These are phyloP conservation scores for Cercophora samala DNA, from an alignment of 495 filamentous ascomycete genomes.

Conservation along the genomic window DNA sequence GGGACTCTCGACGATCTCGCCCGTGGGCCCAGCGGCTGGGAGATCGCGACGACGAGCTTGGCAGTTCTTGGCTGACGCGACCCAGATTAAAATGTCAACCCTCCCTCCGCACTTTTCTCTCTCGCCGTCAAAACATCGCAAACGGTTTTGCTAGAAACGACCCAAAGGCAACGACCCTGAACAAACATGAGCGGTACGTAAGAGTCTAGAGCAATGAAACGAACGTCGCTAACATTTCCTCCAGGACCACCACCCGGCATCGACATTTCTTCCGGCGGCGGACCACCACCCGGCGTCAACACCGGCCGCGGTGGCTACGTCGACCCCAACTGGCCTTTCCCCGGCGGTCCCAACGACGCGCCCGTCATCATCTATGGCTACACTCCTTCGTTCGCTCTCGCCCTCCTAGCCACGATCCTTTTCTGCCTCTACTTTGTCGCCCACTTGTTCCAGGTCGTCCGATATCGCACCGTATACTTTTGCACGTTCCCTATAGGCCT, in stretches of 20 bases:
- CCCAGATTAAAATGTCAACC: background rate
- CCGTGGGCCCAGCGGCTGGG: background rate
- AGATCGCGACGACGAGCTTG: background rate
- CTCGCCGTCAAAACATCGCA: too few species aligned
- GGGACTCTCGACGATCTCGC: background rate
- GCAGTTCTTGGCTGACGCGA: conserved; percentile 2
- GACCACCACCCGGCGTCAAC: conserved; percentile 11
- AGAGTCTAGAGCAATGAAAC: too few species aligned
- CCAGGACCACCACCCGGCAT: conserved; percentile 15
- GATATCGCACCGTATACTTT: conserved; percentile 33
- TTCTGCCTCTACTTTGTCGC: conserved; percentile 31
- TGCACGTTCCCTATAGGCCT: conserved; percentile 31
- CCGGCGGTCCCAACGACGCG: conserved; percentile 24
- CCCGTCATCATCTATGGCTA: conserved; percentile 36
- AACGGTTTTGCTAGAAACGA: background rate
- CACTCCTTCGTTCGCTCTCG: conserved; percentile 32
- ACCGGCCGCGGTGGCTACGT: conserved; percentile 24
- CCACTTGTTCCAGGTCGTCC: conserved; percentile 30
- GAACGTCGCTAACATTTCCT: background rate
- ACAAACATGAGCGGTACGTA: conserved; percentile 5
- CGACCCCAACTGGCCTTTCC: conserved; percentile 36
- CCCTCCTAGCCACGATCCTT: conserved; percentile 28
- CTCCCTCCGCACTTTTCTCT: background rate
- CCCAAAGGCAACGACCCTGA: too few species aligned
- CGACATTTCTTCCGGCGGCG: conserved; percentile 5